Percentiles rank a stretch among this genome's conserved stretches.
phyloP scores from a whole-genome alignment of 768 basidiomycete species.

The Podaxis mareebaensis region DNA sequence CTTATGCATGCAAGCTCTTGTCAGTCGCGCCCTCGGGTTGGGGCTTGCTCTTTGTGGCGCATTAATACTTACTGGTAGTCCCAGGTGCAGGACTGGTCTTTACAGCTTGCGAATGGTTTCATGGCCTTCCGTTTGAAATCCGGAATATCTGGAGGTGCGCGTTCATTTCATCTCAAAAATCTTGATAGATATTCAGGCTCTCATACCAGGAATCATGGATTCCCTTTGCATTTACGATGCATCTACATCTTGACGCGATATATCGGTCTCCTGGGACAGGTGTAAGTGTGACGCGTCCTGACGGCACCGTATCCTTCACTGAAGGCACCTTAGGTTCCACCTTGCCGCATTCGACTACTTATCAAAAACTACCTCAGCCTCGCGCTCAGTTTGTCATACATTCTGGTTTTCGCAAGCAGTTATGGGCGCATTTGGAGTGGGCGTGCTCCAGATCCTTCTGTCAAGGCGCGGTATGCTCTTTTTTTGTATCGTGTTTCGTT shows the following conservation, averaged over 20 bases:
- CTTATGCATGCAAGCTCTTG: conserved; percentile 4
- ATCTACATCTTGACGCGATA: conserved; percentile 11
- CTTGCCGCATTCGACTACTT: conserved; percentile 6
- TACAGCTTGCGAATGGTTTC: conserved; percentile 10
- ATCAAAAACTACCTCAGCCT: not conserved
- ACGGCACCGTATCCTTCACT: not conserved
- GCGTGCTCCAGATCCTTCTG: not conserved
- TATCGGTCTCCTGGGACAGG: conserved; percentile 2
- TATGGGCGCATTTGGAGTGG: not conserved
- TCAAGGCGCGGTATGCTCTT: conserved; percentile 5
- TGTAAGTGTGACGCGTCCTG: not conserved
- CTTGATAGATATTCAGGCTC: not conserved
- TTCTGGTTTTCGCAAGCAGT: conserved; percentile 5
- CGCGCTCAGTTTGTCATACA: not conserved
- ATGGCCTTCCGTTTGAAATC: conserved; percentile 17
- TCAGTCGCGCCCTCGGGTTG: not conserved
- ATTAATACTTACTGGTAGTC: not conserved
- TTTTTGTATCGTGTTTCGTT: no score
- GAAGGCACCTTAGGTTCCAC: not conserved
- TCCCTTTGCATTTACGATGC: conserved; percentile 5
- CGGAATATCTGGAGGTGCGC: conserved; percentile 8
- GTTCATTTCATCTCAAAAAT: not conserved
- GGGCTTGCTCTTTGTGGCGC: not conserved
- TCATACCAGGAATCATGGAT: not conserved
- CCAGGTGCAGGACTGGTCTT: conserved; percentile 14